Evolutionary conservation across 805 yeast species (phyloP).

Genomic region (Clavispora santaluciae): DNA sequence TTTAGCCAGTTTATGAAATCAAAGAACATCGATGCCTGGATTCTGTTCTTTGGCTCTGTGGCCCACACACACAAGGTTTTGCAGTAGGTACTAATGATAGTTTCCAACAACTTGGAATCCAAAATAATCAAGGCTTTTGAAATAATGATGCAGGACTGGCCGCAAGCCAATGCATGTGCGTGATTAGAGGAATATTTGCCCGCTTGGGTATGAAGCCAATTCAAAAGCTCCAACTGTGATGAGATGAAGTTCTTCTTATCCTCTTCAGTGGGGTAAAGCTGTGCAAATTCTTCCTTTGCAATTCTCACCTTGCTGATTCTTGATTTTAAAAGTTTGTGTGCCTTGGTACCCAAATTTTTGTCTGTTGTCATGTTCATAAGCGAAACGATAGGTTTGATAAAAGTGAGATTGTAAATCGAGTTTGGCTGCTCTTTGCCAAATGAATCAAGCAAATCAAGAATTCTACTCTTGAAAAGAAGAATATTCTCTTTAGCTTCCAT

Average conservation of each 20-base stretch:
- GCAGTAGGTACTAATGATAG: conserved; percentile 53
- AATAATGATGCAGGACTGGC: conserved; percentile 60
- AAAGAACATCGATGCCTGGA: conserved; percentile 55
- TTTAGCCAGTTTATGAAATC: conserved; percentile 78
- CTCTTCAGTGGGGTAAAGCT: conserved; percentile 12
- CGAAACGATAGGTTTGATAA: conserved; percentile 52
- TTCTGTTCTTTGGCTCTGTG: conserved; percentile 37
- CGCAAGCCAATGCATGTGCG: conserved; percentile 53
- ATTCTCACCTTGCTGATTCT: conserved; percentile 50
- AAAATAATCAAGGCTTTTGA: conserved; percentile 47
- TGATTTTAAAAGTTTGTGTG: conserved; percentile 64
- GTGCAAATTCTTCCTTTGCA: conserved; percentile 16
- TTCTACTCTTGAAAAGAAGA: conserved; percentile 69
- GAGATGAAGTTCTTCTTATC: conserved; percentile 16
- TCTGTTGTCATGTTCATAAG: conserved; percentile 67
- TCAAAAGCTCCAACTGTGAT: conserved; percentile 26
- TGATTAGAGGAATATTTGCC: conserved; percentile 42
- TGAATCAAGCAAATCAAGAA: conserved; percentile 70
- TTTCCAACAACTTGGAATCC: conserved; percentile 33
- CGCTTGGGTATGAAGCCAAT: conserved; percentile 40
- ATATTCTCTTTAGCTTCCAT: conserved; percentile 75
- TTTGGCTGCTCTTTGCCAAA: conserved; percentile 46
- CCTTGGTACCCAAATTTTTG: conserved; percentile 64
- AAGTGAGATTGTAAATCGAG: conserved; percentile 35
- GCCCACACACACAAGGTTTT: conserved; percentile 61